Evolutionary conservation across 1,284 basidiomycete genomes (phyloP), one percentile per base, ranked within the genome.

Genomic region (Ceratobasidium papillatum): DNA sequence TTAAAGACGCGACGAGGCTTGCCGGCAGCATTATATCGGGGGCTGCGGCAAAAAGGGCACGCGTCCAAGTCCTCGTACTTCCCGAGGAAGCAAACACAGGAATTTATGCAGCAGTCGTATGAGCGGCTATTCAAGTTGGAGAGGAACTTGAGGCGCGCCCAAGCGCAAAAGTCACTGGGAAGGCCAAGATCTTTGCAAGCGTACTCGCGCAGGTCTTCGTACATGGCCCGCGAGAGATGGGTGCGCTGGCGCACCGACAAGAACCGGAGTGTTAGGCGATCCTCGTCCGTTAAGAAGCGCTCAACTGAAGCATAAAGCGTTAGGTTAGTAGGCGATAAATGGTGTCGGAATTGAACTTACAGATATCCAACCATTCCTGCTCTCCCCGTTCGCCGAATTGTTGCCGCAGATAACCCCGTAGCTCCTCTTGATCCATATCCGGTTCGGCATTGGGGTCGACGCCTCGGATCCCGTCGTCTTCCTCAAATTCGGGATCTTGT

Each of bases 51-150:
- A 61, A 59, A 77, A 77, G 38, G 38, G 32, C n/a, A 22, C 34
- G 12, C 25, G 25, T 14, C 34, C 1, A 8, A 47, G 34, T 41
- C 34, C 19, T 51, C 7, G 47, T 59, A 27, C 41, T 62, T 75
- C 12, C 76, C 68, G 25, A 75, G 65, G 30, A 62, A 78, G 38
- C 63, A 65, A 49, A 74, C 74, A 66, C 76, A 78, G 0, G 68
- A 75, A 47, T 78, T 77, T 38, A 74, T 61, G 41, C 77, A 78
- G n/a, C 66, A 68, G 27, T 78, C 58, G 47, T 75, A 75, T 25
- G 41, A 14, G 0, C 47, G 25, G 1, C 62, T 64, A 0, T 38
- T 22, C 3, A 78, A n/a, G 14, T 58, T 74, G 11, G 77, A 75
- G n/a, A 78, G 71, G 8, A 38, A 5, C 12, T 36, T 22, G 38